Base-by-base conservation (phyloP, 331 rosid species). In the Cydonia oblonga region DNA sequence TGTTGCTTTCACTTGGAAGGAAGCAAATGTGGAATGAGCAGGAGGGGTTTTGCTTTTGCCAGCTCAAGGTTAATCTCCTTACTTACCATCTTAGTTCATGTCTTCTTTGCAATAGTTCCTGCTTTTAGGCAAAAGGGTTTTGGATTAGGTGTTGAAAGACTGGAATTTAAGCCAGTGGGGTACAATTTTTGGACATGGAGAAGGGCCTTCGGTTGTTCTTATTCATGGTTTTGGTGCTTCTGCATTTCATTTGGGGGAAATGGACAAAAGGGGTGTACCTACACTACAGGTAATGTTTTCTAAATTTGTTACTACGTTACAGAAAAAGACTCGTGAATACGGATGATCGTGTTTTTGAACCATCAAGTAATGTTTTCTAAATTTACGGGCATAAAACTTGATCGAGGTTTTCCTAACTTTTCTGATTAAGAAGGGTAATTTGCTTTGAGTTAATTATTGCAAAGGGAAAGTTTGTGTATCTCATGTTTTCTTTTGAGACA, bases 211-310 rank as follows among this genome's bases (percentile, higher is more conserved):
- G 4, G 62, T 91, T 74, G 87, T 95, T 59, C 99, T 91, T 72
- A 91, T 91, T 76, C 97, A 89, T 83, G 97, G 99, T 46, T 91
- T 91, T 85, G 99, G 96, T 59, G 99, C 97, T 72, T 95, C 99
- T 70, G 89, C 88, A 22, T 91, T 75, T 73, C n/a, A n/a, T n/a
- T n/a, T n/a, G n/a, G n/a, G n/a, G n/a, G n/a, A n/a, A n/a, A n/a
- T n/a, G n/a, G n/a, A n/a, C n/a, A n/a, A n/a, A n/a, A n/a, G n/a
- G n/a, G n/a, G n/a, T n/a, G n/a, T n/a, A n/a, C n/a, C n/a, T n/a
- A n/a, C n/a, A n/a, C n/a, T n/a, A n/a, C n/a, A n/a, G n/a, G n/a
- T n/a, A n/a, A n/a, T n/a, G n/a, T n/a, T n/a, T n/a, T n/a, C n/a
- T n/a, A n/a, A n/a, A n/a, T n/a, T n/a, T n/a, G n/a, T n/a, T n/a